phyloP scores from a whole-genome alignment of 1,284 basidiomycete species.

The Boletus mariae region DNA sequence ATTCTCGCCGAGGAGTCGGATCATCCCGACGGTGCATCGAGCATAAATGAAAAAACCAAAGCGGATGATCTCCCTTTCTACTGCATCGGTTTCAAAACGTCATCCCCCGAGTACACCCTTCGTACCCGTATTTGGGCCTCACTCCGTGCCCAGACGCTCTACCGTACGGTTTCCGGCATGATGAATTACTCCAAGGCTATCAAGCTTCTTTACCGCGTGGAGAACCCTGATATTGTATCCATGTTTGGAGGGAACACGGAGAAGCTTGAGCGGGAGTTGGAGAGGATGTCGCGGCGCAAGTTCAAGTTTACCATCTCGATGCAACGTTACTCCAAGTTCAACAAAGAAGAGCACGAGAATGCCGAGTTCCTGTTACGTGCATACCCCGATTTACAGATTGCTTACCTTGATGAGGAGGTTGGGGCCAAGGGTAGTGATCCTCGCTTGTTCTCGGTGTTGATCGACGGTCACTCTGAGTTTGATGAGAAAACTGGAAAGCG shows the following conservation, averaged over 20 bases:
- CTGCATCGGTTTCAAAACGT: slow-evolving; percentile 99
- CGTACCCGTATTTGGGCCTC: slow-evolving; percentile 99
- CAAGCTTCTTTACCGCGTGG: slow-evolving; percentile 97
- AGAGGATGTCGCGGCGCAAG: slow-evolving; percentile 96
- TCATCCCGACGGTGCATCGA: slow-evolving; percentile 52
- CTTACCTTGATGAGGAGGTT: slow-evolving; percentile 96
- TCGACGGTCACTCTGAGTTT: slow-evolving; percentile 97
- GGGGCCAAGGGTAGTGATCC: slow-evolving; percentile 87
- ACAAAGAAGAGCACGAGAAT: slow-evolving; percentile 99
- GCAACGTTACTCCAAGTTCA: slow-evolving; percentile 99
- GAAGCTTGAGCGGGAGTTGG: slow-evolving; percentile 92
- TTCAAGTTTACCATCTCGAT: slow-evolving; percentile 99
- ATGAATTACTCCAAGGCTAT: slow-evolving; percentile 99
- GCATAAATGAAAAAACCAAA: slow-evolving; percentile 76
- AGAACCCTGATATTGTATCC: slow-evolving; percentile 99
- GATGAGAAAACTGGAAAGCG: slow-evolving; percentile 86
- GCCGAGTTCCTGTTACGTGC: slow-evolving; percentile 97
- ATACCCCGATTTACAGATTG: slow-evolving; percentile 98
- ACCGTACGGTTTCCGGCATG: slow-evolving; percentile 99
- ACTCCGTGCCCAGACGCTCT: slow-evolving; percentile 95
- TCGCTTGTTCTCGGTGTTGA: slow-evolving; percentile 88
- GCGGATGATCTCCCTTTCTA: slow-evolving; percentile 98
- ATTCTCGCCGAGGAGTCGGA: slow-evolving; percentile 94
- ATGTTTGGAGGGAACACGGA: slow-evolving; percentile 97
- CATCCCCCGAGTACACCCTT: slow-evolving; percentile 97